phyloP scores from a whole-genome alignment of 1,284 basidiomycete genomes.

The Xerocomus minutiporus region DNA sequence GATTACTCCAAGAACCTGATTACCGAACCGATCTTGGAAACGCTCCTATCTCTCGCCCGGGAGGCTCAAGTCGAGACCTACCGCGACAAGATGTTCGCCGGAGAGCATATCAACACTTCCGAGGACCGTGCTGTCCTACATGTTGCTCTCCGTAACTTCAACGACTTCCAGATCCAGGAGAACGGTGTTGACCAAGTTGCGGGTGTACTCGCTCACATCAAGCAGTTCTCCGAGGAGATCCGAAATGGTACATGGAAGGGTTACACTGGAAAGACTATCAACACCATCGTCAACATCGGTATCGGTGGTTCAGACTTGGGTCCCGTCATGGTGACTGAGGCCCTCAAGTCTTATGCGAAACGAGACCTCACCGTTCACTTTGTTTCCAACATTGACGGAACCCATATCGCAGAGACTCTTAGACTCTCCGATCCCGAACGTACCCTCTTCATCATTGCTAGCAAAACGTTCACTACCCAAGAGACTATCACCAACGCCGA shows the following conservation, averaged over 20 bases:
- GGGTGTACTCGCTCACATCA: conserved; percentile 87
- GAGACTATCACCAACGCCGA: conserved; percentile 99
- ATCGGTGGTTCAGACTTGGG: conserved; percentile 98
- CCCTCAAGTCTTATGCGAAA: conserved; percentile 89
- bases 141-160: conserved; percentile 87
- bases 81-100: conserved; percentile 91
- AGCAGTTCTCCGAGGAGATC: conserved; percentile 82
- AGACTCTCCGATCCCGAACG: conserved; percentile 84
- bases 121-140: conserved; percentile 96
- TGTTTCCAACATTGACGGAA: conserved; percentile 98
- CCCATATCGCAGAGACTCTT: conserved; percentile 90
- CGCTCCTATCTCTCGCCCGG: conserved; percentile 75
- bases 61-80: conserved; percentile 85
- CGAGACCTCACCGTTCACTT: conserved; percentile 87
- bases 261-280: conserved; percentile 94
- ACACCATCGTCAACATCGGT: conserved; percentile 96
- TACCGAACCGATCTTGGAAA: conserved; percentile 77
- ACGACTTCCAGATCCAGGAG: conserved; percentile 74
- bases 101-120: conserved; percentile 97
- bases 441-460: conserved; percentile 95
- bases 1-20: conserved; percentile 98
- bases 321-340: conserved; percentile 98
- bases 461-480: conserved; percentile 99
- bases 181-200: conserved; percentile 80
- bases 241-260: conserved; percentile 91